Base-by-base conservation (phyloP, 2,329 filamentous ascomycete species). In the Fusarium sp. region DNA sequence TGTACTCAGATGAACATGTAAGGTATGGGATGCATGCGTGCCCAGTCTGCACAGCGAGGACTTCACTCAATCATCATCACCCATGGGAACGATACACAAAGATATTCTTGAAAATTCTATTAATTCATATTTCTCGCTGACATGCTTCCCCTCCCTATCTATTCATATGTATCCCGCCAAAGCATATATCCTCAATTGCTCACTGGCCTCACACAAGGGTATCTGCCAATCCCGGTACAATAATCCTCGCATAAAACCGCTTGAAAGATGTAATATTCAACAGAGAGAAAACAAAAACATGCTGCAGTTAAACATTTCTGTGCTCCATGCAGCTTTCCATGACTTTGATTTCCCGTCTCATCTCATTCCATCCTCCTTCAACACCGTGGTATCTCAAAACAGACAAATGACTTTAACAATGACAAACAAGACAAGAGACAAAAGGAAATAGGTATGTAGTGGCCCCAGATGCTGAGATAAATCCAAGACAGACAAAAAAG, bases 331-430 rank as follows among this genome's bases (percentile, higher is more conserved):
- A 64, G 59, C 33, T 38, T 53, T 52, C 42, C 64, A 48, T 72
- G 53, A 41, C 46, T 64, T 72, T 57, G 46, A 42, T 56, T 70
- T 66, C 56, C 52, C 41, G 33, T 68, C 63, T 67, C 32, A 50
- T 70, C 69, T 40, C 69, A 33, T 65, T 69, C 69, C 69, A 72
- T 72, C 69, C 69, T 70, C 62, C 69, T 69, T 66, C 69, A 71
- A 72, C 69, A 71, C 69, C 75, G 66, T 76, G 75, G 75, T 76
- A 76, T 76, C 75, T 77, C 70, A 69, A 76, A 70, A 70, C 64
- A 65, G 70, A 67, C 64, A 74, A 65, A 52, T 15, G 7, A 26
- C 33, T 9, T 11, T 72, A 65, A 67, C 60, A 63, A 68, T 40
- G 30, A n/a, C 40, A 46, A 30, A 45, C 17, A 17, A 69, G 32